These are phyloP conservation scores for Crithidia expoeki DNA, from an alignment of 208 protist species.

Conservation along the genomic window DNA sequence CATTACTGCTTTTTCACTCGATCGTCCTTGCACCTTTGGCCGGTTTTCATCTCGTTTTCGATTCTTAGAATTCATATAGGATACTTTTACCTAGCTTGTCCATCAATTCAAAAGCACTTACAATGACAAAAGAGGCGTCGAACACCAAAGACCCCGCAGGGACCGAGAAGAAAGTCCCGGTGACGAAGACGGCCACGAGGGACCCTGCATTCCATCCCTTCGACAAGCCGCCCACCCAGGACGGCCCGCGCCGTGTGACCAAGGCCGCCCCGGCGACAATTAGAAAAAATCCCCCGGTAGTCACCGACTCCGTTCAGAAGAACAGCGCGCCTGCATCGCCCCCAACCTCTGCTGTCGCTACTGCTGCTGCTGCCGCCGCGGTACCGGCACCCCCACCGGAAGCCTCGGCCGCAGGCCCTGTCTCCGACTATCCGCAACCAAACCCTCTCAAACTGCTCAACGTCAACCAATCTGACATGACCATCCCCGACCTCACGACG, in stretches of 20 bases:
- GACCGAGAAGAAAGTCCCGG: not conserved
- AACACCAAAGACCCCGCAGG: not conserved
- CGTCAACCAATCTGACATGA: conserved; percentile 3
- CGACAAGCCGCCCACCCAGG: not conserved
- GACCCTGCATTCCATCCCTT: not conserved
- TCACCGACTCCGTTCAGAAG: not conserved
- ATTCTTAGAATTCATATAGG: too few relatives aligned
- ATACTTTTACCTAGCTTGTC: too few relatives aligned
- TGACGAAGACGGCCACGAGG: not conserved
- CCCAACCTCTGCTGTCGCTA: not conserved
- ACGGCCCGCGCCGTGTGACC: not conserved
- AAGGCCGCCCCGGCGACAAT: not conserved
- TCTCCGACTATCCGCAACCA: too few relatives aligned
- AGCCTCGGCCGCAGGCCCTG: not conserved
- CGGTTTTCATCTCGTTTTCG: too few relatives aligned
- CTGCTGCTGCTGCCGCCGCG: not conserved
- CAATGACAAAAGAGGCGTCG: not conserved
- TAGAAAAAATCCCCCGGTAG: not conserved
- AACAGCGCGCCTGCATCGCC: not conserved
- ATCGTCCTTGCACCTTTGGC: not conserved
- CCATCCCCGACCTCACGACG: conserved; percentile 7
- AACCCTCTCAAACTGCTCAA: conserved; percentile 7
- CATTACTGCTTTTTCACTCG: too few relatives aligned
- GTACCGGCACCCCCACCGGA: not conserved
- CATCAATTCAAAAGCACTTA: not conserved